phyloP scores from a whole-genome alignment of 1,284 basidiomycete genomes.

The Leccinum subspadiceum region DNA sequence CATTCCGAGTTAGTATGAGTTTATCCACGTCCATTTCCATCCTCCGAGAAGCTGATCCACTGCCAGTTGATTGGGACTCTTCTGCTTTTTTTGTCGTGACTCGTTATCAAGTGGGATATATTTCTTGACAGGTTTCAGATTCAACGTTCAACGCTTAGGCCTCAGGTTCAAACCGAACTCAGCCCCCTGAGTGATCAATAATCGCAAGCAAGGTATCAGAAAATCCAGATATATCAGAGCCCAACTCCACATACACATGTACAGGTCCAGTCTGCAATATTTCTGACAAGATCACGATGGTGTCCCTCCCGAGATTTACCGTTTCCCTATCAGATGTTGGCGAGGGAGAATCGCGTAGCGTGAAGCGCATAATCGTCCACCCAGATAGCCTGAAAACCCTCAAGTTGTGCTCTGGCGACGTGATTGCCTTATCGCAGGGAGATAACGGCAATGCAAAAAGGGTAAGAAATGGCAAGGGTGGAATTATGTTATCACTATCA shows the following conservation, averaged over 20 bases:
- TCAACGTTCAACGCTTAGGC: not conserved
- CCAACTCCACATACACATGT: not conserved
- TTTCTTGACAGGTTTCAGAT: constrained; percentile 5
- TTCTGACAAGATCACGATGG: not conserved
- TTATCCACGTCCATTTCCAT: constrained; percentile 8
- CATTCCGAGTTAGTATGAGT: not conserved
- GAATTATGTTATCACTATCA: constrained; percentile 10
- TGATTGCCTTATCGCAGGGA: constrained; percentile 52
- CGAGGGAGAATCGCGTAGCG: constrained; percentile 48
- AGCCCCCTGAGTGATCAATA: constrained; percentile 1
- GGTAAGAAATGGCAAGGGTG: constrained; percentile 31
- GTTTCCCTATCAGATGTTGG: constrained; percentile 38
- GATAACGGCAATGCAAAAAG: constrained; percentile 36
- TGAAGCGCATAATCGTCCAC: constrained; percentile 65
- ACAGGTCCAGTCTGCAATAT: constrained; percentile 1
- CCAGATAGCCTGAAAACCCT: constrained; percentile 60
- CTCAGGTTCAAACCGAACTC: not conserved
- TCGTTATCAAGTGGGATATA: not conserved
- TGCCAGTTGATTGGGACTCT: constrained; percentile 5
- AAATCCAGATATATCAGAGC: not conserved
- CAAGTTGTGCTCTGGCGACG: constrained; percentile 70
- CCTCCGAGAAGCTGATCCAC: constrained; percentile 6
- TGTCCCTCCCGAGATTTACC: constrained; percentile 43
- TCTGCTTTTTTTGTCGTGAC: not conserved
- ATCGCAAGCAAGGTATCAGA: not conserved